These are phyloP conservation scores for Lignosus rhinocerotis DNA, from an alignment of 1,284 basidiomycete species.

Conservation along the genomic window DNA sequence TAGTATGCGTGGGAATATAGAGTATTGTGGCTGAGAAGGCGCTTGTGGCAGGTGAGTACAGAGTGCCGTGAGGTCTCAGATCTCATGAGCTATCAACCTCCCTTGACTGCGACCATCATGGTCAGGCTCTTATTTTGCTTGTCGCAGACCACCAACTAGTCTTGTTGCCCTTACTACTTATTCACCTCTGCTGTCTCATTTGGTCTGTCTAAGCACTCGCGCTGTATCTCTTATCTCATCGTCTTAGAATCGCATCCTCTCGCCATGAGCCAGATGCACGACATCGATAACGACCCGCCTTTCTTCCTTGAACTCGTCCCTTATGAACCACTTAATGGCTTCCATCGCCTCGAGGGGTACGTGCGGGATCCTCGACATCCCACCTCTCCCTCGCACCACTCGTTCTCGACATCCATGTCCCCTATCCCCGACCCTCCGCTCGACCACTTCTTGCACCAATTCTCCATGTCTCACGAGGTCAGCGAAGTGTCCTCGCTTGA, in stretches of 20 bases:
- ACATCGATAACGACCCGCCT: constrained; percentile 57
- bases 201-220: constrained; percentile 15
- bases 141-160: constrained; percentile 3
- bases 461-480: constrained; percentile 6
- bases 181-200: background rate
- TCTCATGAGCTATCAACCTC: constrained; percentile 12
- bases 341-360: constrained; percentile 30
- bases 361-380: constrained; percentile 25
- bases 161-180: background rate
- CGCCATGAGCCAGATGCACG: constrained; percentile 44
- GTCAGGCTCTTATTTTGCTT: background rate
- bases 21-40: background rate
- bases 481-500: background rate
- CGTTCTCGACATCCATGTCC: constrained; percentile 8
- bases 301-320: constrained; percentile 51
- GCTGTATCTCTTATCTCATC: constrained; percentile 28
- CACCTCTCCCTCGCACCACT: constrained; percentile 14
- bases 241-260: constrained; percentile 31
- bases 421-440: constrained; percentile 4
- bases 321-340: constrained; percentile 37
- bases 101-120: constrained; percentile 11
- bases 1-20: constrained; percentile 18
- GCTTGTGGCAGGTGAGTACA: background rate
- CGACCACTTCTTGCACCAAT: constrained; percentile 6
- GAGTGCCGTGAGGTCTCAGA: constrained; percentile 1